phyloP scores from a whole-genome alignment of 805 yeast genomes.

The Barnettozyma sucrosica region DNA sequence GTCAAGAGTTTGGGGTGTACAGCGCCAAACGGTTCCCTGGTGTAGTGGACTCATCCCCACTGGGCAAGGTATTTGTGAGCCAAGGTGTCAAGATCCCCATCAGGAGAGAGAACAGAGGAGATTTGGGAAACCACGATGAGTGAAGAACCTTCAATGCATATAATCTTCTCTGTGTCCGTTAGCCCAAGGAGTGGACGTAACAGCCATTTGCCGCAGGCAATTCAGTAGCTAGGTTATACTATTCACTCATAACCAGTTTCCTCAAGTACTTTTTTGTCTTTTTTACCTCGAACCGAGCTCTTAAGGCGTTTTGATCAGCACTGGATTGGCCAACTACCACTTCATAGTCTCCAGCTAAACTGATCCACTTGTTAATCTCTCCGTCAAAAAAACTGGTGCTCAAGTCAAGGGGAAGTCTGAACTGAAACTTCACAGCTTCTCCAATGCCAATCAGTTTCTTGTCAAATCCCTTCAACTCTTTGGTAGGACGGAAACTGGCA shows the following conservation, averaged over 20 bases:
- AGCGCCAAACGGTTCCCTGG: conserved; percentile 42
- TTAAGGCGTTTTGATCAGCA: conserved; percentile 15
- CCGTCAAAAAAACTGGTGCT: conserved; percentile 50
- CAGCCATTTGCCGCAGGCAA: neutral
- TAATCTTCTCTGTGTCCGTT: neutral
- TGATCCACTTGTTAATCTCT: conserved; percentile 42
- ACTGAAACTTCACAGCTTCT: conserved; percentile 31
- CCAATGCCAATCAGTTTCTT: conserved; percentile 44
- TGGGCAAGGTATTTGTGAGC: conserved; percentile 35
- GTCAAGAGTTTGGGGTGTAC: conserved; percentile 33
- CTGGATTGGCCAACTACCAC: conserved; percentile 38
- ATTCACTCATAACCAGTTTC: neutral
- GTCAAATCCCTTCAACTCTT: conserved; percentile 55
- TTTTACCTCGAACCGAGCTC: conserved; percentile 1
- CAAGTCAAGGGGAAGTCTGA: conserved; percentile 40
- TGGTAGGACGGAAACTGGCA: conserved; percentile 41
- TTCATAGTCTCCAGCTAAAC: conserved; percentile 44
- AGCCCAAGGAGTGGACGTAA: neutral
- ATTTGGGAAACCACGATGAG: neutral
- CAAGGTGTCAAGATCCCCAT: conserved; percentile 40
- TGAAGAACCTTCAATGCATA: neutral
- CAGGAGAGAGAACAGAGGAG: conserved; percentile 27
- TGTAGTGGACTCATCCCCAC: conserved; percentile 35
- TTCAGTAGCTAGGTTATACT: neutral
- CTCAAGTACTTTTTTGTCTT: conserved; percentile 7